Evolutionary conservation across 164 flowering plant genomes (phyloP).

Genomic region (Kalanchoe fedtschenkoi): DNA sequence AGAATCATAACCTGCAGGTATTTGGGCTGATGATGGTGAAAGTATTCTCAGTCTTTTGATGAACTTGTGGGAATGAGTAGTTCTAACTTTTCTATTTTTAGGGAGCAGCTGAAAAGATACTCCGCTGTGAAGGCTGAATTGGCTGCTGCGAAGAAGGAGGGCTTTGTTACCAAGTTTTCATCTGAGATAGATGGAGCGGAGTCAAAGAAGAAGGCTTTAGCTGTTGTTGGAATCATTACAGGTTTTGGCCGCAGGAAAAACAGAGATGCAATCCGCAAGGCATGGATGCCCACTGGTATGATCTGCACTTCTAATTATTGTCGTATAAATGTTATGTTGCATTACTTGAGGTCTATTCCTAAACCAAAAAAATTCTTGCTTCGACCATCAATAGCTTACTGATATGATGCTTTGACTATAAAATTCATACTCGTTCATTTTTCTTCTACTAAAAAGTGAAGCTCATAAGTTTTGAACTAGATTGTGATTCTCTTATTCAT

Average conservation of each 20-base stretch:
- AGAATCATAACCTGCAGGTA: slow-evolving; percentile 81
- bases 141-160: too few species aligned
- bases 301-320: not conserved
- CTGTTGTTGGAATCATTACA: slow-evolving; percentile 70
- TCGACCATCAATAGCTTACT: not conserved
- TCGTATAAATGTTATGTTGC: too few species aligned
- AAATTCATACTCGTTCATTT: not conserved
- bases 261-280: slow-evolving; percentile 80
- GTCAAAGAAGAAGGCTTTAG: slow-evolving; percentile 45
- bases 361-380: not conserved
- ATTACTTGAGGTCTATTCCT: slow-evolving; percentile 2
- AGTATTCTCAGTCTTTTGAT: not conserved
- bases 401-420: not conserved
- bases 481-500: not conserved
- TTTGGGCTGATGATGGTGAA: not conserved
- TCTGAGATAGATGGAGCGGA: too few species aligned
- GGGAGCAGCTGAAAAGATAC: slow-evolving; percentile 79
- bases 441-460: not conserved
- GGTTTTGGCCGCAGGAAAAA: slow-evolving; percentile 60
- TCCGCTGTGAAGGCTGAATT: slow-evolving; percentile 66
- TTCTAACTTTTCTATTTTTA: slow-evolving; percentile 14
- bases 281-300: slow-evolving; percentile 91
- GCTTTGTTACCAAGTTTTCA: too few species aligned
- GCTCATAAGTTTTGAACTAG: not conserved
- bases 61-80: not conserved